A percentile compares a stretch with the other conserved stretches of the same genome.
Evolutionary conservation across 2,329 filamentous ascomycete genomes (phyloP).

Genomic region (Talaromyces sp.): DNA sequence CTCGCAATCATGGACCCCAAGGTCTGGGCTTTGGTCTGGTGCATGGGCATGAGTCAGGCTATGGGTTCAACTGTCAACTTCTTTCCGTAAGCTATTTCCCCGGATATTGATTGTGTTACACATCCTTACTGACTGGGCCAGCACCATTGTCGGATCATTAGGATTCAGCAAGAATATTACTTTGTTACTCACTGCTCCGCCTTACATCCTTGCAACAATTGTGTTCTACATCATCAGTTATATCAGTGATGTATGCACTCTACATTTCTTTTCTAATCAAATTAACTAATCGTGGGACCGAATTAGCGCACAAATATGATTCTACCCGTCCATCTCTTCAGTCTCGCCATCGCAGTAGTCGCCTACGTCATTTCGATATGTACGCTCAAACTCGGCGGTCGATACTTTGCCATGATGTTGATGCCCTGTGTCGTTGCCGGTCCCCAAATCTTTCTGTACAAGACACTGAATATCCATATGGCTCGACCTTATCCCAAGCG

Average conservation of each 20-base stretch:
- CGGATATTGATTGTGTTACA: neutral
- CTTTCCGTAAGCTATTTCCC: constrained; percentile 28
- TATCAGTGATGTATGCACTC: neutral
- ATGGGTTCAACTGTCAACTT: constrained; percentile 31
- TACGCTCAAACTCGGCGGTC: constrained; percentile 31
- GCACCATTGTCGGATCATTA: neutral
- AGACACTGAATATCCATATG: constrained; percentile 36
- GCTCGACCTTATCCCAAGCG: constrained; percentile 40
- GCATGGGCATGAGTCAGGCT: constrained; percentile 40
- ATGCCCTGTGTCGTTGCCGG: constrained; percentile 22
- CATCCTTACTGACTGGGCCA: neutral
- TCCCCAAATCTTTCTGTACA: constrained; percentile 36
- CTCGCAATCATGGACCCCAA: constrained; percentile 37
- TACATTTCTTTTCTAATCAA: neutral
- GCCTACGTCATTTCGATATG: constrained; percentile 20
- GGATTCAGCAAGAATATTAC: neutral
- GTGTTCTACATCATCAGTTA: neutral
- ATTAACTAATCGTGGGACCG: neutral
- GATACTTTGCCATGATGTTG: constrained; percentile 22
- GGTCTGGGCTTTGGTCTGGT: constrained; percentile 37
- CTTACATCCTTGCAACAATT: neutral
- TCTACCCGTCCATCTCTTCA: neutral
- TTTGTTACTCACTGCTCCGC: neutral
- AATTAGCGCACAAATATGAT: constrained; percentile 2
- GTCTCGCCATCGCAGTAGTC: neutral